A percentile compares a stretch with the other conserved stretches of the same genome.
Evolutionary conservation across 2,329 filamentous ascomycete species (phyloP).

Genomic region (Fusarium lyarnte): DNA sequence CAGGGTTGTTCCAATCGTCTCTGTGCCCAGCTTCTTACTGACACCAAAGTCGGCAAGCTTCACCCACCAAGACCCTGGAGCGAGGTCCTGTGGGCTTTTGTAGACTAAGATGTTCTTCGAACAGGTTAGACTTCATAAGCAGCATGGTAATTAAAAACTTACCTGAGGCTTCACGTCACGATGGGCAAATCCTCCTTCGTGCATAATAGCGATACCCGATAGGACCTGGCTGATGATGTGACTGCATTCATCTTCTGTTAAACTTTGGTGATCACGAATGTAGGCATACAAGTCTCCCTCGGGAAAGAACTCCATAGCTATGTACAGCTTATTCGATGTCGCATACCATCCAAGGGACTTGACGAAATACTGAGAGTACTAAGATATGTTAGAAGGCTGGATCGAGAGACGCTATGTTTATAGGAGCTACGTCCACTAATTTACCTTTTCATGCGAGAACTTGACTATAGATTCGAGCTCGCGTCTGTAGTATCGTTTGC

Average conservation of each 20-base stretch:
- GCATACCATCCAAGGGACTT: neutral
- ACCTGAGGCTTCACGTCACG: neutral
- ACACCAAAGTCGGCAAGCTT: slow-evolving; percentile 1
- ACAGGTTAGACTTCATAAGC: neutral
- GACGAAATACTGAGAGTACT: neutral
- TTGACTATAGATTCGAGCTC: neutral
- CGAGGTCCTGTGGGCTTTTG: neutral
- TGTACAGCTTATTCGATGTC: neutral
- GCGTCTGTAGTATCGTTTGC: neutral
- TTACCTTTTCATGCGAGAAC: neutral
- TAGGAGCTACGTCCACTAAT: neutral
- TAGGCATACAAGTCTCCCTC: neutral
- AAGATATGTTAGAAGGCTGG: rapidly evolving
- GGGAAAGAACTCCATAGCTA: neutral
- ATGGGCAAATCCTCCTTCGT: neutral
- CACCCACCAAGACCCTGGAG: neutral
- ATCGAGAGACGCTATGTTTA: rapidly evolving
- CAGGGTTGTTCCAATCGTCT: neutral
- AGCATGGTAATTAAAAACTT: neutral
- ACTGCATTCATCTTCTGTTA: neutral
- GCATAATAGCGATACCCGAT: neutral
- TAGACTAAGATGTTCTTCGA: neutral
- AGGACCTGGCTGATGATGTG: neutral
- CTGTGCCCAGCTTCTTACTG: neutral
- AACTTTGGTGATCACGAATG: rapidly evolving